Conservation (phyloP, 2,329 filamentous ascomycete species). For the Nothophaeocryptopus gaeumannii region DNA sequence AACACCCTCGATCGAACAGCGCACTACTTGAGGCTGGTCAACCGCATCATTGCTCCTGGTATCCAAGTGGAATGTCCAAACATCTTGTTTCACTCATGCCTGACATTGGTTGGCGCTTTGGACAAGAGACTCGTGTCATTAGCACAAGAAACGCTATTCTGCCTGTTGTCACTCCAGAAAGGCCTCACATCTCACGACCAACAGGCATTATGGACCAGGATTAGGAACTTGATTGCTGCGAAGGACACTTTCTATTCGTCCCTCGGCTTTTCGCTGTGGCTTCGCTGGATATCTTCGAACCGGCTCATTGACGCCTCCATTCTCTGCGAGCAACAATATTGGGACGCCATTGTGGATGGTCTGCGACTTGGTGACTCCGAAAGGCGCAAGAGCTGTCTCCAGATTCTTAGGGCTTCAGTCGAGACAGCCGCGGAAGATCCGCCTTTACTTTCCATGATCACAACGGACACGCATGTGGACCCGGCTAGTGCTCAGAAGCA, state of each 20-base stretch:
- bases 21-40: conserved; percentile 9
- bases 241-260: conserved; percentile 16
- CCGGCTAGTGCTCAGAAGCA: conserved; percentile 26
- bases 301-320: conserved; percentile 8
- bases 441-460: conserved; percentile 1
- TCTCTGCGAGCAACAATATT: conserved; percentile 35
- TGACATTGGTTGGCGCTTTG: conserved; percentile 14
- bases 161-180: conserved; percentile 1
- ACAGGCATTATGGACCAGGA: conserved; percentile 15
- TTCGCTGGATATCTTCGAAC: conserved; percentile 21
- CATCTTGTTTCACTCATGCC: conserved; percentile 12
- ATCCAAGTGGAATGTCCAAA: neutral
- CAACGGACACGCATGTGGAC: neutral
- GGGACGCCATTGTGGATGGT: conserved; percentile 39
- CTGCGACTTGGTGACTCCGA: conserved; percentile 45
- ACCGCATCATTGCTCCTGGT: neutral
- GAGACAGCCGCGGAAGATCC: conserved; percentile 25
- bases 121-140: conserved; percentile 8
- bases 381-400: conserved; percentile 47
- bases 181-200: conserved; percentile 1
- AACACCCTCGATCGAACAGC: neutral
- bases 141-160: conserved; percentile 14
- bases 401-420: conserved; percentile 44
- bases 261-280: conserved; percentile 29
- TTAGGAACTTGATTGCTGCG: conserved; percentile 9